phyloP scores from a whole-genome alignment of 192 early-diverging fungal genomes.

The Coemansia sp. region DNA sequence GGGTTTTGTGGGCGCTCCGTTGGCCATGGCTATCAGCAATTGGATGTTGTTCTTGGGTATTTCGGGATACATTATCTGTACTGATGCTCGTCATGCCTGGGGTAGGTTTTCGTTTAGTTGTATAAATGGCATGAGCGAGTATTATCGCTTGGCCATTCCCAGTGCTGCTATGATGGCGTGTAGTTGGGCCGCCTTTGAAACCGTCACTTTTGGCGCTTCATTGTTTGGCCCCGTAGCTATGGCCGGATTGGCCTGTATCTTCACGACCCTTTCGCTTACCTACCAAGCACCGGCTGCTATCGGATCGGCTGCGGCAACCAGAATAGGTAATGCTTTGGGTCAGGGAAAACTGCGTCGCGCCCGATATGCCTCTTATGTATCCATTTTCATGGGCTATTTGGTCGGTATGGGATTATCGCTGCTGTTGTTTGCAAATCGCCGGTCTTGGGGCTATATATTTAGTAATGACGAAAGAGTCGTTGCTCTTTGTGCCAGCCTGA shows the following conservation, averaged over 20 bases:
- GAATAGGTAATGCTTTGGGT: constrained; percentile 76
- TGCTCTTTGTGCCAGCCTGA: constrained; percentile 24
- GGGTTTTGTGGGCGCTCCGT: constrained; percentile 67
- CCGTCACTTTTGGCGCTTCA: constrained; percentile 68
- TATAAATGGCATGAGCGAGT: constrained; percentile 58
- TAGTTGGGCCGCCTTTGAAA: constrained; percentile 83
- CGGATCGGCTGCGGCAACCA: constrained; percentile 69
- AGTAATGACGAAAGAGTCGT: constrained; percentile 22
- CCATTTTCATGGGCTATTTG: constrained; percentile 56
- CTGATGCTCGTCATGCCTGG: constrained; percentile 60
- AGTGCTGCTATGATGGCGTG: constrained; percentile 79
- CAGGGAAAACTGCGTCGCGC: constrained; percentile 55
- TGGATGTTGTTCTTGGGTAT: constrained; percentile 57
- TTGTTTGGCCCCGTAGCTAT: constrained; percentile 70
- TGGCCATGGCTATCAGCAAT: constrained; percentile 64
- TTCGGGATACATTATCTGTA: constrained; percentile 51
- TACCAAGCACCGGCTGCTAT: constrained; percentile 72
- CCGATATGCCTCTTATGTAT: constrained; percentile 52
- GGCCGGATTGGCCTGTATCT: constrained; percentile 77
- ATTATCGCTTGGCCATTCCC: constrained; percentile 72
- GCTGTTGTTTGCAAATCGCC: constrained; percentile 55
- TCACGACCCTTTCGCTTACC: constrained; percentile 65
- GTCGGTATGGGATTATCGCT: constrained; percentile 58
- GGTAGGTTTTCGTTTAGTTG: constrained; percentile 72
- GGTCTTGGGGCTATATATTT: constrained; percentile 64